Evolutionary conservation across 768 basidiomycete genomes (phyloP), one percentile per base, ranked within the genome.

Genomic region (Amanita molliuscula): DNA sequence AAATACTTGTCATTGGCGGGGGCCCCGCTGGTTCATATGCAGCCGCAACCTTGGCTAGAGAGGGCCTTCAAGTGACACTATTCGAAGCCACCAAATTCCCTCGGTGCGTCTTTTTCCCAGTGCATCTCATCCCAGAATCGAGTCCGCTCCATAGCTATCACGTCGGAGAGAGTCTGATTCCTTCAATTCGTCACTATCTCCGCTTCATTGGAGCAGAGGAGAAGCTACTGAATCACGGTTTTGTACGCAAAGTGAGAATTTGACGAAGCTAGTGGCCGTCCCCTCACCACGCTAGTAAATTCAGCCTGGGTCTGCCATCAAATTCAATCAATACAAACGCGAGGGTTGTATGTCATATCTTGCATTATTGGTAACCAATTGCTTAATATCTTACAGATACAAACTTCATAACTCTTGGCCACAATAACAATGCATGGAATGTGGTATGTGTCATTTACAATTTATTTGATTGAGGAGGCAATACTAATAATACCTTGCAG

Each of bases 261-360:
- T 16, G 15, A 50, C 21, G 16, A 21, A 29, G 31, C 29, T 9
- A 37, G 7, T 10, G 33, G 23, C 11, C 2, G 6, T 40, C 29
- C 3, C 21, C 23, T 29, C 18, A 52, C 25, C 16, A 34, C 16
- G 25, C 35, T 31, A 20, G 35, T 10, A 15, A n/a, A 23, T 16
- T 28, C 54, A 81, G 78, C 78, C 77, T 42, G 80, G 79, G 29
- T 76, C 79, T 53, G 77, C 77, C 21, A 75, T 81, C 54, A 81
- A 81, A 61, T 77, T 81, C 58, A 79, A 79, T 56, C 77, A 79
- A 56, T 76, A 65, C 58, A 80, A 80, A 60, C 73, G 74, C n/a
- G 79, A 81, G 68, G 79, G 78, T 44, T 81, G 79, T 78, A 57
- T 59, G 77, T 67, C 28, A 53, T 11, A 34, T 23, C 53, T 47